Evolutionary conservation across 106 monocot genomes (phyloP).

Genomic region (Acorus gramineus): DNA sequence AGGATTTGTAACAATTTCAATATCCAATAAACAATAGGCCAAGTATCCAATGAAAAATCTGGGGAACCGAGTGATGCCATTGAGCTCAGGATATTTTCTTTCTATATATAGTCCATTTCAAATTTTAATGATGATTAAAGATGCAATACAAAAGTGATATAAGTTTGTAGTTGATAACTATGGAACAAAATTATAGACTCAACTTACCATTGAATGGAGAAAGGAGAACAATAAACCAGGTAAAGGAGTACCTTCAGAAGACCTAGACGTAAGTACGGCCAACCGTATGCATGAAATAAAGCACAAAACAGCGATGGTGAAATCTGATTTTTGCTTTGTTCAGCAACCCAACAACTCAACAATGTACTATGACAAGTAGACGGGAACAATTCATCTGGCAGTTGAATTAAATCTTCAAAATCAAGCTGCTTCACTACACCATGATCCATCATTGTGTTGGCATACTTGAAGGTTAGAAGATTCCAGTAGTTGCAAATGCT

Average conservation of each 20-base stretch:
- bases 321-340: constrained; percentile 13
- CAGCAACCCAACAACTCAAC: constrained; percentile 26
- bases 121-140: too few relatives aligned
- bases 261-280: constrained; percentile 43
- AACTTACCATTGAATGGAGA: not conserved
- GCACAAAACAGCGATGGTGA: constrained; percentile 25
- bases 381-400: constrained; percentile 34
- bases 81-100: too few relatives aligned
- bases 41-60: too few relatives aligned
- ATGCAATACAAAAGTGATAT: too few relatives aligned
- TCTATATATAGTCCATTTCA: too few relatives aligned
- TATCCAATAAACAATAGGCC: too few relatives aligned
- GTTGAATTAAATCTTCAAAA: constrained; percentile 42
- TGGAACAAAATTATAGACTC: too few relatives aligned
- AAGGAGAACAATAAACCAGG: too few relatives aligned
- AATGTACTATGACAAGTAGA: constrained; percentile 30
- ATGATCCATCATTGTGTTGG: constrained; percentile 39
- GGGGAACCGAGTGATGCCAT: too few relatives aligned
- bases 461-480: constrained; percentile 31
- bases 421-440: constrained; percentile 41
- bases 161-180: too few relatives aligned
- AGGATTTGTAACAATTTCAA: too few relatives aligned
- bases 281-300: constrained; percentile 44
- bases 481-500: constrained; percentile 23
- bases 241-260: constrained; percentile 27